Evolutionary conservation across 2,329 filamentous ascomycete species (phyloP), one percentile per base, ranked within the genome.

Genomic region (Monosporascus cannonballus): DNA sequence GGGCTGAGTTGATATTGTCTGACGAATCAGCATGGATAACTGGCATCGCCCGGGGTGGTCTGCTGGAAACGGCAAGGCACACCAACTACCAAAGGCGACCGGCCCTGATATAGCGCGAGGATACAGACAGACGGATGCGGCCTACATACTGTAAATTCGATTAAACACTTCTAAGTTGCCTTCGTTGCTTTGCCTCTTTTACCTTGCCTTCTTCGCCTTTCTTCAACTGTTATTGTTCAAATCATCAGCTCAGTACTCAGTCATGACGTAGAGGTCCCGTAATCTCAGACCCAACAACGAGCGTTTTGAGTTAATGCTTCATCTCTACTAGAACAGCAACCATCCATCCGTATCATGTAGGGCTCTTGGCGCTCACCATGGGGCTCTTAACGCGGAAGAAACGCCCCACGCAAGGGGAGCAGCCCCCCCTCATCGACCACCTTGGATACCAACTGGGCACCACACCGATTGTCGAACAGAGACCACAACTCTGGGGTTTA

Each of bases 381-480:
- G 64, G 66, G 36, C 65, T 63, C 60, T 66, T 67, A 55, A 58
- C 58, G 52, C 60, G 58, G 50, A 63, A 54, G 46, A 65, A 61
- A 41, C 44, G 44, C n/a, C 30, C 42, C 22, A 56, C 49, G 52
- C 38, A 61, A 59, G 38, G 58, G 56, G 50, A 48, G 59, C 11
- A 58, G 54, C 41, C 57, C 59, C 20, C 56, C 60, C 27, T 64
- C 59, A 14, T 51, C n/a, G 49, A 51, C 20, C 50, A 54, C 59
- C 34, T 60, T 56, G 42, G 46, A 51, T 50, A 50, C 54, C 8
- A 48, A 49, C 42, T 58, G 54, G 18, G 50, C 41, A 5, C 50
- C 49, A 14, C 55, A 46, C 9, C 53, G 36, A n/a, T 48, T 22
- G 18, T 17, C 17, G 24, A 18, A 11, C 52, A 55, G 27, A 47